Base-by-base conservation (phyloP, 2,329 filamentous ascomycete species). In the Fusarium sp. region DNA sequence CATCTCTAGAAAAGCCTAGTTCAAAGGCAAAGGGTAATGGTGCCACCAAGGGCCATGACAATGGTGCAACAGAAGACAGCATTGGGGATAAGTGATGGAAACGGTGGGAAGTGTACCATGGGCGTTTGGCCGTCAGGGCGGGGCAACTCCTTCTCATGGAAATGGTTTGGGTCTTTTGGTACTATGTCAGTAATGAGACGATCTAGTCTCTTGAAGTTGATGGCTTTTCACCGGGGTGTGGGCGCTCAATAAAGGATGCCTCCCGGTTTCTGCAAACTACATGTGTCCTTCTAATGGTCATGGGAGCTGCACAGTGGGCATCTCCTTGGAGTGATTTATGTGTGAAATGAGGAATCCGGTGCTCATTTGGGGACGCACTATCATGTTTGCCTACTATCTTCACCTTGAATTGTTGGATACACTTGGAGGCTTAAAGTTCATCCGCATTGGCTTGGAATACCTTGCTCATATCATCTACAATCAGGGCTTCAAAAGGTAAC, bases 61-160 rank as follows among this genome's bases (percentile, higher is more conserved):
- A 27, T 25, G 44, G 44, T n/a, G 13, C 44, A 49, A 49, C 44
- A 49, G 8, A 46, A 25, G 42, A 46, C 44, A 27, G 23, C 23
- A 27, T 49, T 67, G 67, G 44, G 58, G 46, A 73, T 56, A 53
- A 61, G 53, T 72, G 62, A 57, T 64, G 68, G 64, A 65, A 65
- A 72, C 61, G 59, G 64, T 46, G 61, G 59, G 58, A 64, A 65
- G 66, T 62, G 68, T 74, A 71, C 55, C 62, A 73, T 71, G 69
- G 68, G 77, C 75, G 75, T 78, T 78, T 67, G 64, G 73, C 75
- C 74, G 71, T 74, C 68, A 71, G 71, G 72, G 71, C 67, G 66
- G 67, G 67, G 71, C 74, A 73, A 71, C 69, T 74, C 68, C 75
- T 75, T 72, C 76, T 73, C 65, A 65, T 68, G 71, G 71, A 67